Conservation (phyloP, 306 rosid species). For the Echinosophora koreensis region DNA sequence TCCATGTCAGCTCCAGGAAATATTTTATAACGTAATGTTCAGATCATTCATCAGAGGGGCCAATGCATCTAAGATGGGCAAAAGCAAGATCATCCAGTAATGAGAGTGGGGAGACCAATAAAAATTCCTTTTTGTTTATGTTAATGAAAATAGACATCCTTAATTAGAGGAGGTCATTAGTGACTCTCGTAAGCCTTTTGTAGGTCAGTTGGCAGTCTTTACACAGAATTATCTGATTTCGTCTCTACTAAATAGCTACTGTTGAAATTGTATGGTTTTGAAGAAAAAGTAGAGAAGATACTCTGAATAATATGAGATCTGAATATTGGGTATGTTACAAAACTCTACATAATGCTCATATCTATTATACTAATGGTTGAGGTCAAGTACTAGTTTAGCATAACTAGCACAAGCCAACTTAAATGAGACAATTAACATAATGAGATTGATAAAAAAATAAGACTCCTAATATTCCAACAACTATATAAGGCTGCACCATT, state of each 20-base stretch:
- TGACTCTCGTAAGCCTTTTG: slow-evolving; percentile 4
- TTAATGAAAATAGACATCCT: neutral
- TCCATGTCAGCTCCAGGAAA: slow-evolving; percentile 42
- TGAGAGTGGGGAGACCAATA: slow-evolving; percentile 1
- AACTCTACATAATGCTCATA: neutral
- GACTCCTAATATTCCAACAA: slow-evolving; percentile 14
- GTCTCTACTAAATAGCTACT: slow-evolving; percentile 11
- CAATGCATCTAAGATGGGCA: slow-evolving; percentile 16
- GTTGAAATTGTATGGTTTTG: slow-evolving; percentile 10
- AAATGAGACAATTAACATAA: neutral
- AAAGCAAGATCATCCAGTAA: slow-evolving; percentile 24
- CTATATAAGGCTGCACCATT: neutral
- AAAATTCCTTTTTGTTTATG: neutral
- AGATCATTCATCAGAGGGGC: slow-evolving; percentile 9
- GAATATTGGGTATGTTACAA: neutral
- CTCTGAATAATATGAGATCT: neutral
- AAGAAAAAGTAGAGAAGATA: neutral
- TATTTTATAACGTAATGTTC: slow-evolving; percentile 35
- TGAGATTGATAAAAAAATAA: neutral
- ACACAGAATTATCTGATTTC: slow-evolving; percentile 10
- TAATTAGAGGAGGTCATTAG: slow-evolving; percentile 6
- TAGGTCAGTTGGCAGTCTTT: slow-evolving; percentile 13
- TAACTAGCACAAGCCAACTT: slow-evolving; percentile 11
- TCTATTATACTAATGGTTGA: neutral
- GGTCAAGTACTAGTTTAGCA: neutral